Base-by-base conservation (phyloP, 805 yeast species). In the Saturnispora sanitii region DNA sequence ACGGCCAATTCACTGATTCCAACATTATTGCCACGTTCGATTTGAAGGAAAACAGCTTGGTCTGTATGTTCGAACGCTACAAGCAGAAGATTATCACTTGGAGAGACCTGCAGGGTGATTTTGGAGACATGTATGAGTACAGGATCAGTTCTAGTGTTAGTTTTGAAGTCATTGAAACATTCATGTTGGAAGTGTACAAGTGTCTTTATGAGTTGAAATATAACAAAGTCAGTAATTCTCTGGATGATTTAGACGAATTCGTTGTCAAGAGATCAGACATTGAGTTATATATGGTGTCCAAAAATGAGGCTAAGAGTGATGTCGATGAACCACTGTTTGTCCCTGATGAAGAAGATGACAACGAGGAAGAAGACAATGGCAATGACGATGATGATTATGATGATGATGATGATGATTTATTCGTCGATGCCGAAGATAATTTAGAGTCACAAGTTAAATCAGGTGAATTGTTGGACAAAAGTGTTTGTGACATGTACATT, bases 91-190 rank as follows among this genome's bases (percentile, higher is more conserved):
- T 79, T 2, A 70, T 90, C 21, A 66, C 80, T 0, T 90, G 97
- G 97, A 68, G 64, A 12, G 95, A 92, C 57, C 55, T 76, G 28
- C 77, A 77, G 33, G 96, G 95, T n/a, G 96, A 88, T 52, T 67
- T 70, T 4, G 96, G 86, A 19, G 96, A 88, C 53, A 63, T 68
- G 47, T 86, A 81, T 58, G 94, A 87, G 59, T 88, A 84, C 60
- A 69, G 82, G 18, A 74, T 85, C 37, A 84, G 77, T 45, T 71
- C 70, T 36, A 69, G 71, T 12, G 73, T 78, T n/a, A 65, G 75
- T 7, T 51, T 64, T 13, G 73, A 67, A 20, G 69, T 77, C 30
- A 73, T 81, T 30, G 75, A 79, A 25, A 66, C 68, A 33, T 90
- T 90, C 56, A 71, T 80, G 62, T 55, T 64, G 20, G 66, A 77